Base-by-base conservation (phyloP, 306 rosid species). In the Quercus wislizeni region DNA sequence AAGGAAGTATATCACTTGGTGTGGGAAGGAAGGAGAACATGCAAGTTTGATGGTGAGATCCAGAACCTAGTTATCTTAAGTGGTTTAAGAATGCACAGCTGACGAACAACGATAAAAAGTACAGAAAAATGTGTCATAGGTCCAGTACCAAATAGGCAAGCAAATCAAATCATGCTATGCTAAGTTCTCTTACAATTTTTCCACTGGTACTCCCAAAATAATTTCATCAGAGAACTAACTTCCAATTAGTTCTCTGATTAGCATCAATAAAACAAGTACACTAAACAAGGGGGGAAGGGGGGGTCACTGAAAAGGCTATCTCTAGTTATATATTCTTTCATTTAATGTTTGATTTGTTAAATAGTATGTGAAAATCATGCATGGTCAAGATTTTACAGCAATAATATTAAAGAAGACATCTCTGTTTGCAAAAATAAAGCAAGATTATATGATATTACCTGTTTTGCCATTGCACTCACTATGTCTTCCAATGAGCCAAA, bases 401-500 rank as follows among this genome's bases (percentile, higher is more conserved):
- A 58, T 70, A 74, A 64, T 25, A 65, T 65, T 28, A 51, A 46
- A 80, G 27, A 83, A 81, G 75, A 69, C 46, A 58, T 21, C 11
- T 21, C 33, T 55, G 41, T 28, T 41, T 59, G 33, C 72, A 33
- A 57, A 80, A 70, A 83, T 33, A n/a, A n/a, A 35, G 70, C 54
- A 35, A 33, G 17, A 23, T 20, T 56, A n/a, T 14, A 51, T 74
- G 80, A 73, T 61, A 75, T 81, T 84, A 95, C 99, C 97, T 91
- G 91, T 78, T 87, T 89, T 79, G 88, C 88, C 95, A 89, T 90
- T 71, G 95, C 86, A 69, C 83, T 80, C 52, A 91, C 91, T 38
- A 92, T 78, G 82, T 91, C 97, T 74, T 93, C 97, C 91, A 94
- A 85, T 55, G 97, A 88, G 73, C 97, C 99, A 21, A 82, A 84